Conservation (phyloP, 345 rosid genomes). For the Clarkia xantiana region DNA sequence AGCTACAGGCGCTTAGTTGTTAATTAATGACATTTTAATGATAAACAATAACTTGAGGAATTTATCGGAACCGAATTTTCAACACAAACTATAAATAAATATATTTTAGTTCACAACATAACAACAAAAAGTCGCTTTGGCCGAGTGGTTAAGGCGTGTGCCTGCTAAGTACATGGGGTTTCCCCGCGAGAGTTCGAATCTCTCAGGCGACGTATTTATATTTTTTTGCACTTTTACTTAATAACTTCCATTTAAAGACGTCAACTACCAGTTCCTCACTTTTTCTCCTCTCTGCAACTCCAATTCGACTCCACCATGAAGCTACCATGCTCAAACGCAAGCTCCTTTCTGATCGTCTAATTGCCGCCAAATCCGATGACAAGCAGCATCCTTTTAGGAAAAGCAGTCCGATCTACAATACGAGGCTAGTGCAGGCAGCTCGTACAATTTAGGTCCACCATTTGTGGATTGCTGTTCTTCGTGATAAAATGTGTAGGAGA, state of each 20-base stretch:
- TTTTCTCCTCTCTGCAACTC: no score
- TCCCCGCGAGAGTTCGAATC: conserved; percentile 4
- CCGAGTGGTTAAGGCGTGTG: conserved; percentile 22
- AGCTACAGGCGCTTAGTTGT: conserved; percentile 54
- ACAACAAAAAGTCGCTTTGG: no score
- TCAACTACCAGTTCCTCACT: conserved; percentile 7
- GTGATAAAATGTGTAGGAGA: no score
- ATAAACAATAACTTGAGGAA: no score
- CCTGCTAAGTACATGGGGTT: conserved; percentile 9
- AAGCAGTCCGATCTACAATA: conserved; percentile 48
- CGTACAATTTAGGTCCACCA: background rate
- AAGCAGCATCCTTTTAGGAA: conserved; percentile 24
- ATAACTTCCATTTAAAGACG: conserved; percentile 9
- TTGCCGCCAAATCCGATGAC: conserved; percentile 18
- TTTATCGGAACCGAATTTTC: no score
- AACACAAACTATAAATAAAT: no score
- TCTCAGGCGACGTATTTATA: no score
- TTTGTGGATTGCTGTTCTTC: background rate
- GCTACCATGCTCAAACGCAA: conserved; percentile 5
- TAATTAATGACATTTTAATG: no score
- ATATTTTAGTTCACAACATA: no score
- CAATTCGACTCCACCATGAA: background rate
- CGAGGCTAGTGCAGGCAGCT: conserved; percentile 25
- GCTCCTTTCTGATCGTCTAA: conserved; percentile 34
- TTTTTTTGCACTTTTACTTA: no score